Percentiles rank a stretch among this genome's conserved stretches.
These are phyloP conservation scores for Fusarium beomiforme DNA, from an alignment of 2,329 filamentous ascomycete genomes.

Conservation along the genomic window DNA sequence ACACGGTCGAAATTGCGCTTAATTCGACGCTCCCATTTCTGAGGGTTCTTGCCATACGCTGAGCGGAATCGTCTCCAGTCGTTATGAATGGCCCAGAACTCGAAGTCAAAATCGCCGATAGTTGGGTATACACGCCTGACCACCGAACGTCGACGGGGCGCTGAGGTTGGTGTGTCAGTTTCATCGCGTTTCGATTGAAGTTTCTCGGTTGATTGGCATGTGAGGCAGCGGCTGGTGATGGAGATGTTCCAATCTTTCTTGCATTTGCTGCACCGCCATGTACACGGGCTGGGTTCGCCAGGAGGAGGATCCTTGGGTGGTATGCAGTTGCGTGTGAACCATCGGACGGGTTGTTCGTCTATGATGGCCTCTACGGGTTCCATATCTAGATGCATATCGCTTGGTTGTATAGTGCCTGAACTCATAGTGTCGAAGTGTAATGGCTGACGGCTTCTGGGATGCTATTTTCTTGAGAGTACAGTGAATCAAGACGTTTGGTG, in stretches of 20 bases:
- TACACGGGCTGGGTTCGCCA: constrained; percentile 36
- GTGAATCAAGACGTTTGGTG: background rate
- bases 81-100: constrained; percentile 44
- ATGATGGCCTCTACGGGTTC: background rate
- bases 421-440: background rate
- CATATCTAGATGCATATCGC: background rate
- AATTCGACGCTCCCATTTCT: constrained; percentile 6
- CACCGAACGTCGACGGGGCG: too few relatives aligned
- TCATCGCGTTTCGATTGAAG: too few relatives aligned
- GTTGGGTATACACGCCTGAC: background rate
- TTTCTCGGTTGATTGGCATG: background rate
- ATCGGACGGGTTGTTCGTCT: background rate
- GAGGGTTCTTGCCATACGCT: background rate
- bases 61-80: constrained; percentile 43
- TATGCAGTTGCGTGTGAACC: background rate
- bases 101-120: constrained; percentile 43
- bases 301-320: constrained; percentile 2
- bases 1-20: background rate
- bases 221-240: constrained; percentile 25
- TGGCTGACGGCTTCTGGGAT: too few relatives aligned
- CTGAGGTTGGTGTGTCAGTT: too few relatives aligned
- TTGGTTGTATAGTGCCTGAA: background rate
- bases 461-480: background rate
- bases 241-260: constrained; percentile 31
- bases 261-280: constrained; percentile 50